phyloP scores from a whole-genome alignment of 805 yeast genomes.

The Candida parachauliodes region DNA sequence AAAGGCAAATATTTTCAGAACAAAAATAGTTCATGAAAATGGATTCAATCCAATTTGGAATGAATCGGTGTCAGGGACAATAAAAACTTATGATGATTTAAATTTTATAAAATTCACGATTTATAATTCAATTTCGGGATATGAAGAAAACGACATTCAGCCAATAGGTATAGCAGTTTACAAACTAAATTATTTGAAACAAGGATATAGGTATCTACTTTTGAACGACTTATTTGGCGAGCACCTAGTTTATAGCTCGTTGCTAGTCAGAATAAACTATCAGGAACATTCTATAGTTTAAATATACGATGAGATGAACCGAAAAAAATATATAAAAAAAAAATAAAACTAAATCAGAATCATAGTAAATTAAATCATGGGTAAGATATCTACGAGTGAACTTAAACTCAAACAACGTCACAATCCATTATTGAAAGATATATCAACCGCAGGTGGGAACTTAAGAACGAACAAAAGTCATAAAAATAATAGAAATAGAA shows the following conservation, averaged over 20 bases:
- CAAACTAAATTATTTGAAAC: slow-evolving; percentile 58
- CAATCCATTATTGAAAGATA: slow-evolving; percentile 75
- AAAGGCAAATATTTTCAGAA: slow-evolving; percentile 14
- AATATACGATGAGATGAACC: slow-evolving; percentile 8
- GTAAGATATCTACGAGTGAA: slow-evolving; percentile 54
- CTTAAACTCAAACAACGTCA: slow-evolving; percentile 63
- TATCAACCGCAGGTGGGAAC: slow-evolving; percentile 71
- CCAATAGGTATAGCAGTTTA: slow-evolving; percentile 57
- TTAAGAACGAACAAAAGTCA: slow-evolving; percentile 44
- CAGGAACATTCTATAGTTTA: slow-evolving; percentile 4
- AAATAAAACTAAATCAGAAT: slow-evolving; percentile 1
- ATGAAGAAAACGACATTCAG: slow-evolving; percentile 11
- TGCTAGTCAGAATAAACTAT: slow-evolving; percentile 39
- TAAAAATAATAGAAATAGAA: slow-evolving; percentile 21
- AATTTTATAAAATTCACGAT: slow-evolving; percentile 56
- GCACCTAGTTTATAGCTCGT: slow-evolving; percentile 51
- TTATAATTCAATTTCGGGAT: slow-evolving; percentile 26
- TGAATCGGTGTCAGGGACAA: slow-evolving; percentile 42
- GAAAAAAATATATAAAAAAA: background rate
- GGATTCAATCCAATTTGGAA: slow-evolving; percentile 92
- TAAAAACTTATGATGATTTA: slow-evolving; percentile 40
- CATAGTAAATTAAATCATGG: no score
- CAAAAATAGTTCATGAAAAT: slow-evolving; percentile 48
- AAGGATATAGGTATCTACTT: slow-evolving; percentile 82
- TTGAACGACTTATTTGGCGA: slow-evolving; percentile 79